A percentile compares a stretch with the other conserved stretches of the same genome.
Evolutionary conservation across 164 flowering plant species (phyloP).

Genomic region (Magnolia changhungtana): DNA sequence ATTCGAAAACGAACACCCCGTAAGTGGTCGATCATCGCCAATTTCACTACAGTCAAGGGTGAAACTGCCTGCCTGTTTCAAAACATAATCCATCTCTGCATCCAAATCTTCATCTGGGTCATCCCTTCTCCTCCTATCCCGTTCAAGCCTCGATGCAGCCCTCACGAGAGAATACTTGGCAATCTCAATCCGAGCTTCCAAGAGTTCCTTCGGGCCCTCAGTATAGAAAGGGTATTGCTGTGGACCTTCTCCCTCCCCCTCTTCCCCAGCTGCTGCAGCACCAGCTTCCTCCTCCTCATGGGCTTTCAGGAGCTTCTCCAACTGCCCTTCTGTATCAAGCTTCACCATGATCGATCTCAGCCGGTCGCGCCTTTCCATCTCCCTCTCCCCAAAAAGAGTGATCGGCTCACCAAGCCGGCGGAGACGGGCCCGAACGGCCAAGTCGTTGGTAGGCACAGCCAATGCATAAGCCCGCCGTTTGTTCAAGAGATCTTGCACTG

Average conservation of each 20-base stretch:
- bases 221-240: constrained; percentile 84
- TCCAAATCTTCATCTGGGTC: constrained; percentile 92
- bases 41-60: constrained; percentile 74
- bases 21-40: constrained; percentile 91
- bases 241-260: constrained; percentile 55
- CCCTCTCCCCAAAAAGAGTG: constrained; percentile 90
- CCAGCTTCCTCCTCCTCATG: constrained; percentile 90
- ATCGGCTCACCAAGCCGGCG: constrained; percentile 88
- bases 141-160: constrained; percentile 67
- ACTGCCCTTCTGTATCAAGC: constrained; percentile 80
- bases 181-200: constrained; percentile 69
- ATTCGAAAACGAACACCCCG: constrained; percentile 79
- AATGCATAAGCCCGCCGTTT: constrained; percentile 86
- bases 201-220: constrained; percentile 67
- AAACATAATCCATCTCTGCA: constrained; percentile 74
- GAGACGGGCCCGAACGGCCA: constrained; percentile 81
- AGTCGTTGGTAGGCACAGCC: constrained; percentile 96
- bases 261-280: constrained; percentile 36
- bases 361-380: constrained; percentile 94
- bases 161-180: constrained; percentile 61
- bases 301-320: constrained; percentile 87
- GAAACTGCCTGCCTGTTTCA: constrained; percentile 57
- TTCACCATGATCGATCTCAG: constrained; percentile 75
- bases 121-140: constrained; percentile 71
- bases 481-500: constrained; percentile 69